Conservation (phyloP, 192 early-diverging fungal genomes). For the Polychytrium aggregatum region DNA sequence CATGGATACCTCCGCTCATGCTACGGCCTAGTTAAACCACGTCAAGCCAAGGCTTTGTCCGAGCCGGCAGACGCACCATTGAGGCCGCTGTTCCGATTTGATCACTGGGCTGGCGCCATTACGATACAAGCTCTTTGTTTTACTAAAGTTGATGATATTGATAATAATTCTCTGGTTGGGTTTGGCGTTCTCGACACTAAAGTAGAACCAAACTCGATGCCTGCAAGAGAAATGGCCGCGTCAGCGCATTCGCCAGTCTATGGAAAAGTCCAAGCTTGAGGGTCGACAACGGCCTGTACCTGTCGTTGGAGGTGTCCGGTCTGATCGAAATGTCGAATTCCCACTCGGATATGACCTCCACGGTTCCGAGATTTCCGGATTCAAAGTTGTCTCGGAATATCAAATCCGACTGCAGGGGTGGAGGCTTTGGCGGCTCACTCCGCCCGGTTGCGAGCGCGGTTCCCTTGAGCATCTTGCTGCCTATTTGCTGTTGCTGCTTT, state of each 20-base stretch:
- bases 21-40: no score
- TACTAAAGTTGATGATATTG: slow-evolving; percentile 5
- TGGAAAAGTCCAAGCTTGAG: not conserved
- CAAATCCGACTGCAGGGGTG: no score
- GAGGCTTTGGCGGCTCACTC: no score
- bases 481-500: no score
- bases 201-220: slow-evolving; percentile 5
- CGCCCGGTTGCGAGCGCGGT: no score
- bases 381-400: not conserved
- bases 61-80: no score
- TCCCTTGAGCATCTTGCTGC: no score
- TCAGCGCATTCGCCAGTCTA: not conserved
- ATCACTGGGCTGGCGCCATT: slow-evolving; percentile 1
- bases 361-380: slow-evolving; percentile 3
- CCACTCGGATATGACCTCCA: slow-evolving; percentile 1
- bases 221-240: not conserved
- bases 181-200: not conserved
- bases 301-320: slow-evolving; percentile 1
- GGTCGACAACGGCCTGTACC: no score
- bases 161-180: not conserved
- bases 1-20: no score
- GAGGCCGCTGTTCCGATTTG: not conserved
- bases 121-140: slow-evolving; percentile 2
- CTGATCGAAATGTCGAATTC: slow-evolving; percentile 4
- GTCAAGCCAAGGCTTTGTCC: no score